Percentiles rank a stretch among this genome's conserved stretches.
Evolutionary conservation across 495 filamentous ascomycete species (phyloP).

Genomic region (Daldinia loculata): DNA sequence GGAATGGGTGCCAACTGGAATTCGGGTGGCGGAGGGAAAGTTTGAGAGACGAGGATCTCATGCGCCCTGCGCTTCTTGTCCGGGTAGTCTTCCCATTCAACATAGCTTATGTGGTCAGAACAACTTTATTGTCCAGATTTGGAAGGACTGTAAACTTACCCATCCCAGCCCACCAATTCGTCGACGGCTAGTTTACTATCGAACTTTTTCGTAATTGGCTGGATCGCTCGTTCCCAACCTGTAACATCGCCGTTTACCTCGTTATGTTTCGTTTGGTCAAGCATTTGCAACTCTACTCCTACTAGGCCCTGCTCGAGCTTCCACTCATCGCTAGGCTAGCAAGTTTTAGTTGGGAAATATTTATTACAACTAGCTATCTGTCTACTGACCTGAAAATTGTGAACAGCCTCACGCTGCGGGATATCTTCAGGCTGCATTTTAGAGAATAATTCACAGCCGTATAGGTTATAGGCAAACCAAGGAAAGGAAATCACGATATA

Average conservation of each 20-base stretch:
- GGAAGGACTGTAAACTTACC: slow-evolving; percentile 26
- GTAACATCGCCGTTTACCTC: slow-evolving; percentile 41
- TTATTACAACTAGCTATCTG: background rate
- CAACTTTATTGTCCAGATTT: background rate
- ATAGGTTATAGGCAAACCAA: background rate
- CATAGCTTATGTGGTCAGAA: slow-evolving; percentile 50
- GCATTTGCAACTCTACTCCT: slow-evolving; percentile 55
- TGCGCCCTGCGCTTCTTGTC: slow-evolving; percentile 68
- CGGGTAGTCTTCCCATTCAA: slow-evolving; percentile 76
- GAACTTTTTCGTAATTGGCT: slow-evolving; percentile 18
- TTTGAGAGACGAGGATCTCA: slow-evolving; percentile 64
- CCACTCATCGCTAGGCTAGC: slow-evolving; percentile 62
- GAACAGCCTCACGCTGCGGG: slow-evolving; percentile 25
- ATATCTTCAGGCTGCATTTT: slow-evolving; percentile 42
- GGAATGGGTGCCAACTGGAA: slow-evolving; percentile 68
- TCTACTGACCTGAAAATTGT: slow-evolving; percentile 28
- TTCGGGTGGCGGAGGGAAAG: slow-evolving; percentile 66
- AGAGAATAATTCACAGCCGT: background rate
- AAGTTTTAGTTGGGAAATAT: slow-evolving; percentile 19
- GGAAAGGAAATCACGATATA: background rate
- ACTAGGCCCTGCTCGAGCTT: slow-evolving; percentile 62
- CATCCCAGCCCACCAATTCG: slow-evolving; percentile 46
- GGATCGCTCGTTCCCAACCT: slow-evolving; percentile 50
- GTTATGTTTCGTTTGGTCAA: slow-evolving; percentile 54
- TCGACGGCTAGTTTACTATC: slow-evolving; percentile 31